Conservation (phyloP, 148 eudicot species). For the Rhododendron ferrugineum region DNA sequence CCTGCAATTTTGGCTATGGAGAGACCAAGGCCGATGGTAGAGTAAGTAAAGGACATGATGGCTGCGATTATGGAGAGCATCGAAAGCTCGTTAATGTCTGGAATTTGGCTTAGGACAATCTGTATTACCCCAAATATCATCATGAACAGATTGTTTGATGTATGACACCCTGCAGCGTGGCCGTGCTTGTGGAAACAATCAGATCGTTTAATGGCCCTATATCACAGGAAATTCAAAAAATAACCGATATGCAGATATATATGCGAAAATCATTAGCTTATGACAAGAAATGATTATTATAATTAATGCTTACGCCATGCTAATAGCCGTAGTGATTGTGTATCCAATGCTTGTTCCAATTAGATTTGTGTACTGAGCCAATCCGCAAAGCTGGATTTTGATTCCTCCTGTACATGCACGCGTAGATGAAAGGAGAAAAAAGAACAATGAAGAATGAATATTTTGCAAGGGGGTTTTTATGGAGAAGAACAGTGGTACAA, state of each 20-base stretch:
- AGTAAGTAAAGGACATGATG: slow-evolving; percentile 59
- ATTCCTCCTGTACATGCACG: slow-evolving; percentile 34
- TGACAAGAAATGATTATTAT: neutral
- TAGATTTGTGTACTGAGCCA: slow-evolving; percentile 51
- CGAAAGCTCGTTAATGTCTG: slow-evolving; percentile 57
- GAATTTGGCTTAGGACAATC: slow-evolving; percentile 54
- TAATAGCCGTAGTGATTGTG: slow-evolving; percentile 56
- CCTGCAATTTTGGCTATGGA: slow-evolving; percentile 55
- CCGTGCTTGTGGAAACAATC: slow-evolving; percentile 56
- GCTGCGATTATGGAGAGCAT: slow-evolving; percentile 58
- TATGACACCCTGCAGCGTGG: slow-evolving; percentile 36
- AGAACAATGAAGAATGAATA: neutral
- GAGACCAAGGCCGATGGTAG: slow-evolving; percentile 62
- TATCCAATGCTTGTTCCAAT: slow-evolving; percentile 57
- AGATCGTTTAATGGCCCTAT: slow-evolving; percentile 59
- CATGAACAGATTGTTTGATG: slow-evolving; percentile 38
- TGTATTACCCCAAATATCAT: slow-evolving; percentile 38
- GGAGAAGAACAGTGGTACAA: neutral
- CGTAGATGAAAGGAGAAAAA: neutral
- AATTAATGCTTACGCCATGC: slow-evolving; percentile 47
- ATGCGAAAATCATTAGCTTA: neutral
- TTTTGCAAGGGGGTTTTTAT: neutral
- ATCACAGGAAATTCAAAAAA: neutral
- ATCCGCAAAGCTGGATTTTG: slow-evolving; percentile 35
- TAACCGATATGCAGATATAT: neutral